Base-by-base conservation (phyloP, 495 filamentous ascomycete genomes). In the Penicillium odoratum region DNA sequence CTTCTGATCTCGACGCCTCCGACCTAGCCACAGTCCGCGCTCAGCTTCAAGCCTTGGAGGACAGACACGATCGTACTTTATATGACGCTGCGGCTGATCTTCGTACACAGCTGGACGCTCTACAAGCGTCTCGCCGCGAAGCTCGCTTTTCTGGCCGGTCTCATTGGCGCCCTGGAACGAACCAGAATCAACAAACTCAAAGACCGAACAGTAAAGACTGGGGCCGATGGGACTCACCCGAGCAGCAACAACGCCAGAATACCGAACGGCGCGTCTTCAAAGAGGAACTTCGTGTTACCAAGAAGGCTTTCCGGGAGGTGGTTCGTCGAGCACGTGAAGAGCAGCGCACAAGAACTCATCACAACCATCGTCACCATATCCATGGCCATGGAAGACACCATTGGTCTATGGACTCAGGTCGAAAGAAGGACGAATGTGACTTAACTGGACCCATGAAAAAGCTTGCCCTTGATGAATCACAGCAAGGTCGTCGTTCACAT, bases 161-260 rank as follows among this genome's bases (percentile, higher is more conserved):
- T 9, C 51, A 61, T 48, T 74, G 73, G 73, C 58, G 66, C 15
- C 40, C 53, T 18, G 69, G 65, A 5, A 64, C 59, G 56, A 55
- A 61, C 33, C 57, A 58, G 5, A 7, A 18, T 42, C 18, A 52
- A 33, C 8, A 46, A 55, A 15, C 16, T 34, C 28, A 29, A 53
- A 7, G 36, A 56, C 36, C 48, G 9, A 45, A 49, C 16, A 30
- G 62, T 16, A 64, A 47, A 16, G 64, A 71, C 44, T 73, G 74
- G 72, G 69, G 74, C 3, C 67, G 74, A 25, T 77, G 74, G 74
- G 74, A 78, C 40, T 73, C 71, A 0, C 74, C 76, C 1, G 69
- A 73, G 16, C 68, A 74, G 40, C 69, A 72, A 10, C 63, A 71
- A 40, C 69, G 68, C 7, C 69, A 70, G 16, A 59, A 61, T 26